A percentile compares a stretch with the other conserved stretches of the same genome.
Evolutionary conservation across 2,329 filamentous ascomycete genomes (phyloP).

Genomic region (Coleophoma cylindrospora): DNA sequence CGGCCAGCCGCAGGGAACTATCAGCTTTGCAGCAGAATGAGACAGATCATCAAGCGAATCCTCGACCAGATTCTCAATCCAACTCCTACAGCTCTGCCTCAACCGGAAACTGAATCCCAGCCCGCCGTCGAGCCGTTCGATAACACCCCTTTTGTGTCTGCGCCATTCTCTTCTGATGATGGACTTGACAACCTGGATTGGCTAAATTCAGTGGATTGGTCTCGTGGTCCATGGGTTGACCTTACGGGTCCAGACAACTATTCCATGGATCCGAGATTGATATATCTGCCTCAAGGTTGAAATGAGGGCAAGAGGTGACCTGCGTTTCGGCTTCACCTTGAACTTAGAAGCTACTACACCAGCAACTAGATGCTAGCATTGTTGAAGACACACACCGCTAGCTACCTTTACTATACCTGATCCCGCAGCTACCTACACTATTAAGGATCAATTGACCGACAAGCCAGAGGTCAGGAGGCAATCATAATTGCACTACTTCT

Average conservation of each 20-base stretch:
- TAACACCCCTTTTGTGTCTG: conserved; percentile 8
- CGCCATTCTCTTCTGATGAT: conserved; percentile 8
- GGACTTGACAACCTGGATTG: conserved; percentile 21
- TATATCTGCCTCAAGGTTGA: not conserved
- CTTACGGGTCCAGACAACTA: conserved; percentile 10
- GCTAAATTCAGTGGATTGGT: conserved; percentile 25
- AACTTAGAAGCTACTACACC: no score
- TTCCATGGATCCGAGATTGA: conserved; percentile 1
- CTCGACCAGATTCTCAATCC: conserved; percentile 43
- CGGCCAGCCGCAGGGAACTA: conserved; percentile 41
- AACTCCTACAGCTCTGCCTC: conserved; percentile 7
- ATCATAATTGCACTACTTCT: no score
- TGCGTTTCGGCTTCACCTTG: not conserved
- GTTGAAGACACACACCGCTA: not conserved
- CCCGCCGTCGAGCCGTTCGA: conserved; percentile 1
- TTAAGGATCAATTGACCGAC: not conserved
- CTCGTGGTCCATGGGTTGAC: conserved; percentile 23
- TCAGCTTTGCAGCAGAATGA: conserved; percentile 40
- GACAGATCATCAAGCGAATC: conserved; percentile 43
- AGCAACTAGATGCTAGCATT: not conserved
- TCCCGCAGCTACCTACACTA: not conserved
- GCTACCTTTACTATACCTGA: not conserved
- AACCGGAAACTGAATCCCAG: conserved; percentile 1
- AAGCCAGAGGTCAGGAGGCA: no score
- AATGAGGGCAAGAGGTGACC: not conserved